A percentile compares a stretch with the other conserved stretches of the same genome.
These are phyloP conservation scores for Staphylotrichum tortipilum DNA, from an alignment of 495 filamentous ascomycete species.

Conservation along the genomic window DNA sequence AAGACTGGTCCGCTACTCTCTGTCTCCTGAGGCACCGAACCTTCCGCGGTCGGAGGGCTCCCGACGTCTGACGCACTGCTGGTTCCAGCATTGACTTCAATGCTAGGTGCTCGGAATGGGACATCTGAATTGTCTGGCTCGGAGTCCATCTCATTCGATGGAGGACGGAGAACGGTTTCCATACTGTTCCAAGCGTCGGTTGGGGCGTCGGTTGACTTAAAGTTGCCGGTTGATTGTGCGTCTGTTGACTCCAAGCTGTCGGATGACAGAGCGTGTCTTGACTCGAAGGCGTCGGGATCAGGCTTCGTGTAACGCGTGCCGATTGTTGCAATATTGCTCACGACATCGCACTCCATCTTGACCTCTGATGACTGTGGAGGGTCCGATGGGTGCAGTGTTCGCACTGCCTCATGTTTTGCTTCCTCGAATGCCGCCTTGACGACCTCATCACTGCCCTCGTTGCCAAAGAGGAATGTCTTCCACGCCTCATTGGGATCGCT, in stretches of 20 bases:
- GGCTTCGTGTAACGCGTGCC: slow-evolving; percentile 8
- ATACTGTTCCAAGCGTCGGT: neutral
- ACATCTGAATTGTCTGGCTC: neutral
- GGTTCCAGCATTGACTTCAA: slow-evolving; percentile 4
- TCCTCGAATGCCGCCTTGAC: slow-evolving; percentile 25
- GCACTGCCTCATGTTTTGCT: slow-evolving; percentile 29
- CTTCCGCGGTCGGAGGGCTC: neutral
- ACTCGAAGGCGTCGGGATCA: neutral
- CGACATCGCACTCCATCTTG: slow-evolving; percentile 2
- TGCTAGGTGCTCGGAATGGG: neutral
- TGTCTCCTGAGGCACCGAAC: neutral
- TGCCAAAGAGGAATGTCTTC: slow-evolving; percentile 33
- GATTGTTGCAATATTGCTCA: slow-evolving; percentile 15
- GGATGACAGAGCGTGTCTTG: too few relatives aligned
- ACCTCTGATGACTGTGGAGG: neutral
- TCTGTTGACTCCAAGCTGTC: too few relatives aligned
- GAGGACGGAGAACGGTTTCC: neutral
- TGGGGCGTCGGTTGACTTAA: neutral
- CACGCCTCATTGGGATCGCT: slow-evolving; percentile 25
- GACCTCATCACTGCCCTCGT: slow-evolving; percentile 27
- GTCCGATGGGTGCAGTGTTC: slow-evolving; percentile 21
- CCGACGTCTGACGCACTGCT: neutral
- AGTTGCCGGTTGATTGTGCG: too few relatives aligned
- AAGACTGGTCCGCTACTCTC: too few relatives aligned
- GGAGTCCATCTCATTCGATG: neutral